phyloP scores from a whole-genome alignment of 1,284 basidiomycete genomes.

The Microstroma glucosiphilum region DNA sequence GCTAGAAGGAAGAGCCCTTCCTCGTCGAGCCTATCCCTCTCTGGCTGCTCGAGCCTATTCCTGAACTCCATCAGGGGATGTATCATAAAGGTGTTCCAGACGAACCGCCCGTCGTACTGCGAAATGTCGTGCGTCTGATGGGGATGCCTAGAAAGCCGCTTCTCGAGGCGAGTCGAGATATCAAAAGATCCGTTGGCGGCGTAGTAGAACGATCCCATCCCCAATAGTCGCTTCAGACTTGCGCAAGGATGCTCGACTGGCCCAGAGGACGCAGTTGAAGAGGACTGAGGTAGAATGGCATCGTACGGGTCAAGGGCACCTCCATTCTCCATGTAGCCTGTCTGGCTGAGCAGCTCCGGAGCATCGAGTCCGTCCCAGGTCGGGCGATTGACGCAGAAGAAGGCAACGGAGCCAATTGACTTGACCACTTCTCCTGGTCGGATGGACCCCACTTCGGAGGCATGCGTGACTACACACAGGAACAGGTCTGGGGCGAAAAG shows the following conservation, averaged over 20 bases:
- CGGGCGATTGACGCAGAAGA: constrained; percentile 40
- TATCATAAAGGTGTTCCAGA: constrained; percentile 81
- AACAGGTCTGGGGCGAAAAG: constrained; percentile 27
- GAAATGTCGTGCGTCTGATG: constrained; percentile 52
- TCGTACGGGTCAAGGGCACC: constrained; percentile 23
- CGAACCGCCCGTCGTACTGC: constrained; percentile 51
- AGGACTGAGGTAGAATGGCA: constrained; percentile 10
- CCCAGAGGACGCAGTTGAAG: not conserved
- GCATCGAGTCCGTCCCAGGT: constrained; percentile 26
- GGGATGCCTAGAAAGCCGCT: constrained; percentile 4
- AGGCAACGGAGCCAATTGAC: constrained; percentile 35
- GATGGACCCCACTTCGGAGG: constrained; percentile 32
- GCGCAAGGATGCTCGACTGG: constrained; percentile 77
- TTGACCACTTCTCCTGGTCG: constrained; percentile 26
- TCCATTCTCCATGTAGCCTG: constrained; percentile 15
- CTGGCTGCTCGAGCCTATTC: constrained; percentile 63
- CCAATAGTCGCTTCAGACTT: constrained; percentile 82
- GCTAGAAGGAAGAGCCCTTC: constrained; percentile 60
- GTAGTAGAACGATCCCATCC: constrained; percentile 89
- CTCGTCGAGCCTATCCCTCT: constrained; percentile 64
- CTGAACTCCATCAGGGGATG: constrained; percentile 73
- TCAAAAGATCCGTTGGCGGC: constrained; percentile 77
- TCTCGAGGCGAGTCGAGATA: constrained; percentile 53
- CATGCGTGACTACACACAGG: constrained; percentile 31
- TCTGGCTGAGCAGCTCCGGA: constrained; percentile 16